Conservation (phyloP, 306 rosid genomes). For the Acacia melanoxylon region DNA sequence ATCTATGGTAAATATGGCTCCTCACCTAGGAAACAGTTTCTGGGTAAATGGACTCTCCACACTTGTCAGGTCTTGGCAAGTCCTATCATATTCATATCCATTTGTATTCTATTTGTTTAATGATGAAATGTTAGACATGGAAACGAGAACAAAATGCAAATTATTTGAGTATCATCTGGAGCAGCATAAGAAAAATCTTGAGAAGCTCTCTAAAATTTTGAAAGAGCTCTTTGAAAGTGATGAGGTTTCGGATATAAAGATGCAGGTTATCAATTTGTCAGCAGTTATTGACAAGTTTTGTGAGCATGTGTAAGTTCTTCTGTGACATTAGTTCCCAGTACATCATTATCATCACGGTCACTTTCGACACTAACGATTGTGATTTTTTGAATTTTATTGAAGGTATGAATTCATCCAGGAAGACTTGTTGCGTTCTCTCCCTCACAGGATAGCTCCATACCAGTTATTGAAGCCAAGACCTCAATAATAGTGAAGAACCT, state of each 20-base stretch:
- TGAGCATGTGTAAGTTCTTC: not conserved
- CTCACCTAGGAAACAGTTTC: rapidly evolving
- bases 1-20: not conserved
- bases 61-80: not conserved
- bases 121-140: not conserved
- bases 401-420: not conserved
- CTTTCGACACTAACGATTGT: not conserved
- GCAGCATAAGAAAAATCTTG: not conserved
- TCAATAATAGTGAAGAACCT: too few relatives aligned
- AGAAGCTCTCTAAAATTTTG: not conserved
- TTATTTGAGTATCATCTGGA: not conserved
- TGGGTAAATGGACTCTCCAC: not conserved
- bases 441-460: not conserved
- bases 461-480: not conserved
- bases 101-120: not conserved
- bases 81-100: not conserved
- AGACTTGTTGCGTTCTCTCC: too few relatives aligned
- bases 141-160: not conserved
- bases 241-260: not conserved
- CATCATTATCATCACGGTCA: not conserved
- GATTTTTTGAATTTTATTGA: not conserved
- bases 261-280: not conserved
- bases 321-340: not conserved
- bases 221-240: not conserved
- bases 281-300: not conserved